phyloP scores from a whole-genome alignment of 306 rosid species.

The Vachellia pachyceras region DNA sequence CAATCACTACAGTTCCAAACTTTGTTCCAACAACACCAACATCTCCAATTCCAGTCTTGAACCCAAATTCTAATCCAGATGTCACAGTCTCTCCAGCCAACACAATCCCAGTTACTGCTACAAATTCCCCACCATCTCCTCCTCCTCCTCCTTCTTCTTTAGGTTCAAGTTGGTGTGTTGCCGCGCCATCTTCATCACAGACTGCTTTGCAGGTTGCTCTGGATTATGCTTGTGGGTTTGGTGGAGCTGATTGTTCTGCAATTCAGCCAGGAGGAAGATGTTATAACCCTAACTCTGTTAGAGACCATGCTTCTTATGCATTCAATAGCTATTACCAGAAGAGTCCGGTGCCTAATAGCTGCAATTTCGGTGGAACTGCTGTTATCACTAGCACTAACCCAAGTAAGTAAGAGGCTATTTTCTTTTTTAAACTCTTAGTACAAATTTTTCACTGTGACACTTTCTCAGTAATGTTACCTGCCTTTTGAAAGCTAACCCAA shows the following conservation, averaged over 20 bases:
- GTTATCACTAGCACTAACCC: conserved; percentile 76
- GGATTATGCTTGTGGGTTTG: conserved; percentile 89
- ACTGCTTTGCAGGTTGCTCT: conserved; percentile 71
- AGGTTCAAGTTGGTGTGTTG: conserved; percentile 81
- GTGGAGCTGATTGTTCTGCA: conserved; percentile 71
- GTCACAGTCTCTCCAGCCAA: conserved; percentile 57
- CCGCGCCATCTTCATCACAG: conserved; percentile 66
- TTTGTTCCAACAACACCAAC: conserved; percentile 56
- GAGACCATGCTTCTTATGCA: conserved; percentile 81
- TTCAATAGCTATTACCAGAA: conserved; percentile 77
- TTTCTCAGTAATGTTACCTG: conserved; percentile 18
- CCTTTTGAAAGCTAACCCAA: conserved; percentile 13
- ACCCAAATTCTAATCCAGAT: conserved; percentile 71
- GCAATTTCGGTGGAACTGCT: conserved; percentile 88
- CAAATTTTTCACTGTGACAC: background rate
- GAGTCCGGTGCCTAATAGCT: conserved; percentile 80
- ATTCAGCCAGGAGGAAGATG: conserved; percentile 75
- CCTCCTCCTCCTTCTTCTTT: conserved; percentile 23
- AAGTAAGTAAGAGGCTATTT: conserved; percentile 53
- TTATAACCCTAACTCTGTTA: conserved; percentile 60
- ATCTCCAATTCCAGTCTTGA: conserved; percentile 59
- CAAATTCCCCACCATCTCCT: conserved; percentile 43
- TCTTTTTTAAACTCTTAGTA: background rate
- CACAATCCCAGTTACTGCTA: conserved; percentile 45
- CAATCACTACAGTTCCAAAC: conserved; percentile 77